phyloP scores from a whole-genome alignment of 352 stramenopile genomes.

The Phytophthora hybrid region DNA sequence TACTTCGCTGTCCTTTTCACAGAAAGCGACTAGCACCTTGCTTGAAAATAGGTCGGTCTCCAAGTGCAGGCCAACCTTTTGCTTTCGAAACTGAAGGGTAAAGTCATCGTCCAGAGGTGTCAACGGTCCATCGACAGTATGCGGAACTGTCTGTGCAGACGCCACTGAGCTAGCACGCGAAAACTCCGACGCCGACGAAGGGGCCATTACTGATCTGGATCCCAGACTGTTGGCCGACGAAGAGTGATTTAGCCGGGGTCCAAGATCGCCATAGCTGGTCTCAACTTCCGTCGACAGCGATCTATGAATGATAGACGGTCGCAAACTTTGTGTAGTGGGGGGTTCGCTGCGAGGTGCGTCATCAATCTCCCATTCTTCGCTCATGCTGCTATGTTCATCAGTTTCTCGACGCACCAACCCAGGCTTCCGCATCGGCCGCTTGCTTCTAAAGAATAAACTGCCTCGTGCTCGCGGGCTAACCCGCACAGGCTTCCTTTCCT shows the following conservation, averaged over 20 bases:
- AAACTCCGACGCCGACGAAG: conserved; percentile 21
- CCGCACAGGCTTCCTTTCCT: conserved; percentile 34
- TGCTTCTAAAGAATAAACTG: conserved; percentile 35
- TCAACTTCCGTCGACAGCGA: conserved; percentile 28
- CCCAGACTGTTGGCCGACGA: conserved; percentile 27
- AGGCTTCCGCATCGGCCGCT: conserved; percentile 26
- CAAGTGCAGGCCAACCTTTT: conserved; percentile 75
- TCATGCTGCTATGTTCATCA: conserved; percentile 30
- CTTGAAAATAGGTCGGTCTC: conserved; percentile 70
- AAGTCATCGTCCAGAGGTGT: conserved; percentile 57
- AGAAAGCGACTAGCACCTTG: conserved; percentile 66
- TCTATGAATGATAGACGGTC: conserved; percentile 11
- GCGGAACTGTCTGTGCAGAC: conserved; percentile 8
- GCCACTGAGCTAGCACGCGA: conserved; percentile 19
- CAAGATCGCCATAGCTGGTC: neutral
- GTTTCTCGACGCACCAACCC: conserved; percentile 26
- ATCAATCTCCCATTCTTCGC: conserved; percentile 30
- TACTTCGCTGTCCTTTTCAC: conserved; percentile 72
- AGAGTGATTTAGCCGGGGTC: conserved; percentile 15
- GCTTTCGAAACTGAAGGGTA: conserved; percentile 61
- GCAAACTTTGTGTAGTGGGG: conserved; percentile 13
- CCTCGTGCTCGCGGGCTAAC: conserved; percentile 20
- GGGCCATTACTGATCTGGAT: conserved; percentile 4
- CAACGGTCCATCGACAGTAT: conserved; percentile 6
- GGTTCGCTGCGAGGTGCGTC: conserved; percentile 32